Evolutionary conservation across 192 early-diverging fungal genomes (phyloP), one percentile per base, ranked within the genome.

Genomic region (Backusella mclennaniae): DNA sequence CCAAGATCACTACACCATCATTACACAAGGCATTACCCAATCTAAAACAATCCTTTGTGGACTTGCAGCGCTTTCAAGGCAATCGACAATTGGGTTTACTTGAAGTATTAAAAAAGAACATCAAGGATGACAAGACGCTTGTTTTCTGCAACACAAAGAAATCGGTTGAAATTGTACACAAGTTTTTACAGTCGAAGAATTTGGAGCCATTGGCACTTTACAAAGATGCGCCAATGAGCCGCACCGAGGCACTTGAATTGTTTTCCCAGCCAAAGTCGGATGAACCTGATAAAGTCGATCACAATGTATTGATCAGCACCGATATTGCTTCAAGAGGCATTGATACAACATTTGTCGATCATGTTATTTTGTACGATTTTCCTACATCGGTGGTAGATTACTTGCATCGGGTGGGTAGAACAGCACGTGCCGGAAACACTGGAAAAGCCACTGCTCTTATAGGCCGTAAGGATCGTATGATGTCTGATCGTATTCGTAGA

Each of bases 361-460:
- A 97, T 82, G 95, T 98, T 12, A 84, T 98, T 6, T 75, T 96
- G 59, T 96, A 93, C 75, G 96, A 98, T 63, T 96, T 98, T 79
- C 97, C 97, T 0, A 90, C 92, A 5, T 95, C 93, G 0, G 91
- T 93, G 0, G 92, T 97, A 26, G 95, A 98, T 83, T 98, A 97
- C 80, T 73, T 99, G 69, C 97, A 99, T 80, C 91, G 97, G 21
- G 87, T 95, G 2, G 97, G 97, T 0, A 84, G 97, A 17, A 97
- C 97, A 0, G 97, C 95, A 5, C 87, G 97, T 5, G 93, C 90
- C 0, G 96, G 96, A 6, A 84, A 85, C 12, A 83, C 78, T 1
- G 97, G 97, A 14, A 88, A 93, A 71, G 95, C 93, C 6, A 95
- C 94, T 12, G 90, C 90, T 66, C 85, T 99, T 74, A 86, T 99